Base-by-base conservation (phyloP, 495 filamentous ascomycete genomes). In the Xylaria bambusicola region DNA sequence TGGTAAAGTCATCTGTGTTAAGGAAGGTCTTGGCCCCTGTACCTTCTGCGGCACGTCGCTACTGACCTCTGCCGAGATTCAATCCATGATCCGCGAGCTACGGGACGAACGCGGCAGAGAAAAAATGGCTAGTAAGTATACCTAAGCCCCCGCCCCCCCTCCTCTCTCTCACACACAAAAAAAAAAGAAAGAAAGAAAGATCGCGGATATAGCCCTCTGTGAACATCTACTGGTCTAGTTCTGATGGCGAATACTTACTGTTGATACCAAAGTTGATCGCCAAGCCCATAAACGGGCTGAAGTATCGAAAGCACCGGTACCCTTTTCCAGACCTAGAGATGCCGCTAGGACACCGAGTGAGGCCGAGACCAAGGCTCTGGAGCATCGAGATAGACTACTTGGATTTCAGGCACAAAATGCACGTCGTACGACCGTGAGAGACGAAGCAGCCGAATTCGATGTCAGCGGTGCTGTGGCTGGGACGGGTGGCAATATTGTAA, bases 1-100 rank as follows among this genome's bases (percentile, higher is more conserved):
- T 69, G 94, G 94, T 52, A 97, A 98, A 72, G 91, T 98, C n/a
- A 87, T 98, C 52, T 98, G 94, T 72, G 84, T 96, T 12, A 90
- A 95, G 64, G 92, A 98, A 68, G 94, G 94, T 1, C 80, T 97
- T 3, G 94, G 93, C 1, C 94, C 94, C 1, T 98, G 94, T 70
- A 97, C 94, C 6, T 97, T 95, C 67, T 98, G 94, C 76, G 81
- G 80, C 2, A 77, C 80, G 2, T 86, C 91, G 0, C 78, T 98
- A 7, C 75, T 98, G 2, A 85, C 81, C 35, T 68, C 81, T 1
- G 72, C 80, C 1, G 91, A 97, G 53, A 81, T 96, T 10, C 88
- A 92, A 52, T 80, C 78, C 50, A 96, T 98, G 86, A 90, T 97
- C 45, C 81, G 82, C n/a, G 85, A 89, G 52, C 83, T 98, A n/a